Evolutionary conservation across 2,329 filamentous ascomycete genomes (phyloP).

Genomic region (Lasiodiplodia theobromae): DNA sequence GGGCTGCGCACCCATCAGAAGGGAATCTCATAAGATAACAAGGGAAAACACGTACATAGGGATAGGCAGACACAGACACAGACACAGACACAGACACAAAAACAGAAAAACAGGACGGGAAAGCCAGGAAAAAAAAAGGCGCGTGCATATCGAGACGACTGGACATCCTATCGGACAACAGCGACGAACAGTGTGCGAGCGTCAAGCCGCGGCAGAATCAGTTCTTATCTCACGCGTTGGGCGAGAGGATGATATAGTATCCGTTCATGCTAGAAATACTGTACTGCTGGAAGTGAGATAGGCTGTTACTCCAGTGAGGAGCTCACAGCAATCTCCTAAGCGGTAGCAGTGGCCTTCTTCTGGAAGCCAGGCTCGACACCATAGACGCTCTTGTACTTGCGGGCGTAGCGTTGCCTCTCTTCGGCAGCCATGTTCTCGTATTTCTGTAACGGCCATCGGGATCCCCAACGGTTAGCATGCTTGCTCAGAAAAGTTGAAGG

Average conservation of each 20-base stretch:
- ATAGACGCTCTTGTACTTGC: conserved; percentile 43
- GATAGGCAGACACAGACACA: not conserved
- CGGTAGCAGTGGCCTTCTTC: not conserved
- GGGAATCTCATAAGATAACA: not conserved
- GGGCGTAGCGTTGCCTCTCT: conserved; percentile 37
- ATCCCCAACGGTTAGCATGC: conserved; percentile 33
- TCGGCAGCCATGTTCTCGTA: conserved; percentile 39
- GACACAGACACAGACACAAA: not conserved
- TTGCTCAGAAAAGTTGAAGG: conserved; percentile 3
- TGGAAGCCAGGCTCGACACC: conserved; percentile 21
- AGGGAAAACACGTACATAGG: not conserved
- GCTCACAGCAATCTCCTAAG: not conserved
- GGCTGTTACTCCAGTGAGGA: not conserved
- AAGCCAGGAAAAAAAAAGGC: not conserved
- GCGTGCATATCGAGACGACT: conserved; percentile 13
- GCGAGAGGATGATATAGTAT: not conserved
- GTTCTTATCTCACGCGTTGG: not conserved
- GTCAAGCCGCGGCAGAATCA: not conserved
- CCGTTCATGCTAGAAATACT: not conserved
- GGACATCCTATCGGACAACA: conserved; percentile 1
- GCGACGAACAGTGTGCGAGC: not conserved
- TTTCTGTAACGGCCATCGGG: conserved; percentile 34
- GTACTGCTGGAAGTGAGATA: not conserved
- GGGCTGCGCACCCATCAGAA: not conserved
- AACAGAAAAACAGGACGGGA: not conserved